Conservation (phyloP, 2,329 filamentous ascomycete genomes). For the Penicillium sp. region DNA sequence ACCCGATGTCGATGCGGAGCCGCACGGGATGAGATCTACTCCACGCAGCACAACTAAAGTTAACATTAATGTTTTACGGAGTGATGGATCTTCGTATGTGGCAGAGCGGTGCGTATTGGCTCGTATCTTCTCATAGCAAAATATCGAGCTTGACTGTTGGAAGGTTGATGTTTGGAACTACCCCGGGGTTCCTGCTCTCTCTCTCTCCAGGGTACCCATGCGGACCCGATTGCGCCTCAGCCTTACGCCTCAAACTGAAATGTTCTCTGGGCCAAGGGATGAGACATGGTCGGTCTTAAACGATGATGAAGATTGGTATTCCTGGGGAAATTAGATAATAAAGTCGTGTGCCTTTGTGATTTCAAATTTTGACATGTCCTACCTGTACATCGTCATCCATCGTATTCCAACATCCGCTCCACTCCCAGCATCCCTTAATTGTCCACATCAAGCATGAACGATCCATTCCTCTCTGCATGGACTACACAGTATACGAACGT, state of each 20-base stretch:
- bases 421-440: no score
- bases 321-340: neutral
- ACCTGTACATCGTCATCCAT: neutral
- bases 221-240: neutral
- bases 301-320: neutral
- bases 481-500: constrained; percentile 4
- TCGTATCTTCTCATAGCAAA: no score
- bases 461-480: neutral
- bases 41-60: neutral
- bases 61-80: neutral
- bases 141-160: neutral
- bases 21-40: neutral
- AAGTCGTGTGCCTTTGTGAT: neutral
- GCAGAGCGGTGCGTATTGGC: no score
- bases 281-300: neutral
- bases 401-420: neutral
- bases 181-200: no score
- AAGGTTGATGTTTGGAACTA: no score
- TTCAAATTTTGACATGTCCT: neutral
- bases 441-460: neutral
- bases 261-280: neutral
- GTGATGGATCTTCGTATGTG: neutral
- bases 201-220: neutral
- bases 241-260: neutral
- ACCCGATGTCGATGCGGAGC: constrained; percentile 5